Conservation (phyloP, 176 grass and related monocot species). For the Phyllostachys edulis region DNA sequence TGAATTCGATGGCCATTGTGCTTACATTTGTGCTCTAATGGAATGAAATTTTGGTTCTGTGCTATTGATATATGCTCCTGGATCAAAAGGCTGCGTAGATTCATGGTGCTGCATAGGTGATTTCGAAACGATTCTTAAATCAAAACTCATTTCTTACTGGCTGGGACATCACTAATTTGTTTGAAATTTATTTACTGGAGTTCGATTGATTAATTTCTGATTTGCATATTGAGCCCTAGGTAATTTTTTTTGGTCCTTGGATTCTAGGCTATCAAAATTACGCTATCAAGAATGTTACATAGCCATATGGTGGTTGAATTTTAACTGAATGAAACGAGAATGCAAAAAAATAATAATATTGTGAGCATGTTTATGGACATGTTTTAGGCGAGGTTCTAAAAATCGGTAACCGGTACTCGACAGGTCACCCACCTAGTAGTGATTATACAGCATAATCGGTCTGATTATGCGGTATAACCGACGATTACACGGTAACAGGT, state of each 20-base stretch:
- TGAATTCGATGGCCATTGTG: background rate
- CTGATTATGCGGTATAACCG: no score
- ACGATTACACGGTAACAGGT: no score
- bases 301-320: background rate
- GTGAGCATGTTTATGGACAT: no score
- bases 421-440: no score
- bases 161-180: background rate
- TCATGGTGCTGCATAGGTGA: background rate
- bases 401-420: no score
- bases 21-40: conserved; percentile 20
- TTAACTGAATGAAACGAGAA: background rate
- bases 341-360: background rate
- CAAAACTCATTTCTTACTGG: background rate
- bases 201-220: background rate
- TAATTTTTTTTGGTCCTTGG: background rate
- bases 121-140: background rate
- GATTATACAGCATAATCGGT: no score
- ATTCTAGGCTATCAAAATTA: background rate
- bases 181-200: background rate
- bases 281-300: background rate
- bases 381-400: no score
- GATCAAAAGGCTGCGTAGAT: background rate
- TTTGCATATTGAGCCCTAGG: background rate
- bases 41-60: conserved; percentile 42
- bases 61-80: background rate